Percentiles rank a stretch among this genome's conserved stretches.
Conservation (phyloP, 78 protist species). For the Chrysochromulina parva region DNA sequence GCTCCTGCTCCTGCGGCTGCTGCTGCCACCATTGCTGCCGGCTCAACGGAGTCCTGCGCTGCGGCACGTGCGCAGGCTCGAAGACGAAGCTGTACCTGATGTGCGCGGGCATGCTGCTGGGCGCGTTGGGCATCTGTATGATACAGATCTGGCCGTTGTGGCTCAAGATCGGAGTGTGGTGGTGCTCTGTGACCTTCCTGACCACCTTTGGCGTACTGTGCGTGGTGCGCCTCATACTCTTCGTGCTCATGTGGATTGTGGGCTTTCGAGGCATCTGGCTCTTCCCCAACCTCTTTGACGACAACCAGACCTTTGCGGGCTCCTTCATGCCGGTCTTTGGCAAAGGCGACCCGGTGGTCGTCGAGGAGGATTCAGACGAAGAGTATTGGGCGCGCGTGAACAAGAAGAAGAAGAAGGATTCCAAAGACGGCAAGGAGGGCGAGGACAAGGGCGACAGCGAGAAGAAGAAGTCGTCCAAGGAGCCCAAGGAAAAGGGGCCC, state of each 20-base stretch:
- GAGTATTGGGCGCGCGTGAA: background rate
- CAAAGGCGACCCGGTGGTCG: constrained; percentile 5
- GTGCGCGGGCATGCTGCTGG: background rate
- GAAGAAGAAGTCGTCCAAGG: background rate
- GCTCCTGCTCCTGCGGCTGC: background rate
- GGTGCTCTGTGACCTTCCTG: constrained; percentile 20
- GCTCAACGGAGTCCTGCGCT: too few species aligned
- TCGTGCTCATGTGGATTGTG: background rate
- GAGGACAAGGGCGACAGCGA: background rate
- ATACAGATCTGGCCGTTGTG: constrained; percentile 19
- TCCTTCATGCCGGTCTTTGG: constrained; percentile 10
- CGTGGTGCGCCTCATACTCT: background rate
- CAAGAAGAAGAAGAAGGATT: background rate
- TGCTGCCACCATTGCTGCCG: too few species aligned
- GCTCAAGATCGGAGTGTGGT: constrained; percentile 24
- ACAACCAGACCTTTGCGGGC: constrained; percentile 24
- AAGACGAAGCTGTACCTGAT: constrained; percentile 6
- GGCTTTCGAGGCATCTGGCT: constrained; percentile 39
- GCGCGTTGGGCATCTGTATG: background rate
- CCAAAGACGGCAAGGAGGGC: background rate
- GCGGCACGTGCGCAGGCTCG: too few species aligned
- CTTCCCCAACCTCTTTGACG: constrained; percentile 16
- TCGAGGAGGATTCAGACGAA: background rate
- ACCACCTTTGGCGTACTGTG: constrained; percentile 12
- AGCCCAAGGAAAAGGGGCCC: background rate